Percentiles rank a stretch among this genome's conserved stretches.
These are phyloP conservation scores for Ensete ventricosum DNA, from an alignment of 176 grass and related monocot genomes.

Conservation along the genomic window DNA sequence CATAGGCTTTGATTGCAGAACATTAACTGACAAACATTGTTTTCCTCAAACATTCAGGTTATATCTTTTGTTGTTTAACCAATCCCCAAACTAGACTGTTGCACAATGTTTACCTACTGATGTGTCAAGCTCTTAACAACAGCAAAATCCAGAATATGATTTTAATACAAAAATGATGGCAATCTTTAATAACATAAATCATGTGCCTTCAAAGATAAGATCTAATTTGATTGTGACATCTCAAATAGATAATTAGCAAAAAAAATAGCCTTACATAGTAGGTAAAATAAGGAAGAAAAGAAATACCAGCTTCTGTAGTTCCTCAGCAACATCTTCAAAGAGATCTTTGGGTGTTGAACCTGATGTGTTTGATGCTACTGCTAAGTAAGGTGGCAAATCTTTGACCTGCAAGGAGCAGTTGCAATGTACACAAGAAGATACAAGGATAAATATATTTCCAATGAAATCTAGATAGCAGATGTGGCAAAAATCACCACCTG, in stretches of 20 bases:
- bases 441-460: background rate
- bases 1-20: too few species aligned
- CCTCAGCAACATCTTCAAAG: conserved; percentile 81
- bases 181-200: too few species aligned
- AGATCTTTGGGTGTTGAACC: conserved; percentile 86
- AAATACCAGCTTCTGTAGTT: conserved; percentile 79
- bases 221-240: background rate
- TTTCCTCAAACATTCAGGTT: too few species aligned
- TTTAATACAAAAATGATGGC: too few species aligned
- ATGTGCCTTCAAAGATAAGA: background rate
- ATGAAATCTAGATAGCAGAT: background rate
- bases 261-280: background rate
- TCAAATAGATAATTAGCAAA: background rate
- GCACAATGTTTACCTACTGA: too few species aligned
- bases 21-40: too few species aligned
- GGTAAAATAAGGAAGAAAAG: conserved; percentile 10
- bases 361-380: conserved; percentile 64
- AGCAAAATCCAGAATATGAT: too few species aligned
- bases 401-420: conserved; percentile 52
- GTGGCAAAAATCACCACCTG: conserved; percentile 29
- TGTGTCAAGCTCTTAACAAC: too few species aligned
- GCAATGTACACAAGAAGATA: background rate
- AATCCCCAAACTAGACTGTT: too few species aligned
- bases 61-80: too few species aligned
- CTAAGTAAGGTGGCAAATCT: conserved; percentile 52